Base-by-base conservation (phyloP, 2,329 filamentous ascomycete genomes). In the Fusarium nisikadoi region DNA sequence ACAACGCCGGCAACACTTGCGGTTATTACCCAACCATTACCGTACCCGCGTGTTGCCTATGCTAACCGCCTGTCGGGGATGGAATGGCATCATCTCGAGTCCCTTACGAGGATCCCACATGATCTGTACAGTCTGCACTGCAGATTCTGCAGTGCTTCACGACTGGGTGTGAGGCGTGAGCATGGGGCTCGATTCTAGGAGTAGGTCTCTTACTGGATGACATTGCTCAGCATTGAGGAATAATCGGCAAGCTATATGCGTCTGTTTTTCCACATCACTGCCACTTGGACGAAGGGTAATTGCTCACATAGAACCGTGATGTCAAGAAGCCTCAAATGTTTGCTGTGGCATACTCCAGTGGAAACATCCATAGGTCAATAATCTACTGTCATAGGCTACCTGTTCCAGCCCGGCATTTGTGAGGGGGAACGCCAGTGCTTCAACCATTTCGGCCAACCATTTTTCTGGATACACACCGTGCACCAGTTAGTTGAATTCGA, bases 11-110 rank as follows among this genome's bases (percentile, higher is more conserved):
- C 59, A 39, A 59, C 35, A 58, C 55, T 58, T 64, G 46, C 61
- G 49, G 45, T 61, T 54, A 71, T 76, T 68, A 55, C 70, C 64
- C 67, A 72, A 74, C 56, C 57, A 72, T 68, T 71, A 50, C 68
- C 62, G 66, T 56, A 70, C 61, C 75, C 75, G 72, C 56, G 59
- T 65, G 58, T 77, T 77, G 57, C 75, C 75, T 77, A 69, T 65
- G 63, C 66, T 77, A 77, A 67, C 75, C 75, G 75, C 53, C 52
- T 52, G 38, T 65, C 62, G 39, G 57, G 63, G 64, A 72, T 66
- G 27, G 19, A 55, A 50, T 62, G 38, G 61, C 38, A 47, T 63
- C 23, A 42, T 50, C 54, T 66, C n/a, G 27, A 66, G 39, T 69
- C 38, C 57, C 68, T 74, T 68, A 58, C 69, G 57, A 42, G 35